Conservation (phyloP, 2,329 filamentous ascomycete species). For the Ophiostoma triangulosporum region DNA sequence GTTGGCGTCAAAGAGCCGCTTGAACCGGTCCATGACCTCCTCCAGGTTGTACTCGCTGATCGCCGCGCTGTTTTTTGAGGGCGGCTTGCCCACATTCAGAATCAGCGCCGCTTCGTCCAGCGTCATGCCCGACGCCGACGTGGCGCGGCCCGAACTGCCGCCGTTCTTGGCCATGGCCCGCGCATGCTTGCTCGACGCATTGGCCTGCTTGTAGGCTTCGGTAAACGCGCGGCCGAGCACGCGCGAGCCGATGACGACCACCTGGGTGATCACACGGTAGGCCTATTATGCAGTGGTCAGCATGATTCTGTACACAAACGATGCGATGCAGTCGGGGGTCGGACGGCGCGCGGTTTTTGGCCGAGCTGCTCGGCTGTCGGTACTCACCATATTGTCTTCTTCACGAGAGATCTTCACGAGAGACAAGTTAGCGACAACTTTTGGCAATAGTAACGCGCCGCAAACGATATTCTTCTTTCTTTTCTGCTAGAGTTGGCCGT, state of each 20-base stretch:
- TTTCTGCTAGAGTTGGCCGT: neutral
- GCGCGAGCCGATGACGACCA: conserved; percentile 78
- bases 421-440: neutral
- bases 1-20: conserved; percentile 86
- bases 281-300: conserved; percentile 41
- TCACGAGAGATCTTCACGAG: too few relatives aligned
- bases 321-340: too few relatives aligned
- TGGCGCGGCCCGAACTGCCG: conserved; percentile 26
- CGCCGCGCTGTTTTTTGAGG: conserved; percentile 37
- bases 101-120: conserved; percentile 96
- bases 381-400: too few relatives aligned
- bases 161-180: conserved; percentile 54
- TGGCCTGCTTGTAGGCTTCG: conserved; percentile 92
- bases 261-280: conserved; percentile 86
- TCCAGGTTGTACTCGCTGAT: conserved; percentile 44
- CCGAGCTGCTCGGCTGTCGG: too few relatives aligned
- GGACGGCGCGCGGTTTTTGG: too few relatives aligned
- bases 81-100: conserved; percentile 75
- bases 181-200: conserved; percentile 72
- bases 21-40: conserved; percentile 74
- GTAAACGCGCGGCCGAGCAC: conserved; percentile 86
- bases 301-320: too few relatives aligned
- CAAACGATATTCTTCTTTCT: too few relatives aligned
- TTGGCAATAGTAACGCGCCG: too few relatives aligned
- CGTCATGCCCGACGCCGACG: conserved; percentile 56